Percentiles rank a stretch among this genome's conserved stretches.
phyloP scores from a whole-genome alignment of 805 yeast species.

The Wickerhamomyces alni region DNA sequence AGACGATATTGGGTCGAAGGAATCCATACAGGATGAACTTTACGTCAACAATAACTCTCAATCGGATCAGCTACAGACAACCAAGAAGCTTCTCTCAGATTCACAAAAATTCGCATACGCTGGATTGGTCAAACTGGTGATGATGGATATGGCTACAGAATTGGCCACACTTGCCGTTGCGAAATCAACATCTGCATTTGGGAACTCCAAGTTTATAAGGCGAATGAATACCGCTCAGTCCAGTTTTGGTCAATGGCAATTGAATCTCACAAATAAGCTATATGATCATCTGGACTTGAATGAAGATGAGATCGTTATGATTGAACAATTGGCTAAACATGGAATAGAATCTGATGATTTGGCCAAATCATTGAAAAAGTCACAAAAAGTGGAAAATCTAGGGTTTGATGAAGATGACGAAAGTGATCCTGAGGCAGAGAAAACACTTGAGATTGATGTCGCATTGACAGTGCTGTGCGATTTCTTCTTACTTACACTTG shows the following conservation, averaged over 20 bases:
- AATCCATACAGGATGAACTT: constrained; percentile 4
- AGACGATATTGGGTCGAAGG: background rate
- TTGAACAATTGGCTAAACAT: constrained; percentile 77
- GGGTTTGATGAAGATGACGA: constrained; percentile 23
- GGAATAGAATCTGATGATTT: constrained; percentile 75
- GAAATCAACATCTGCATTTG: constrained; percentile 37
- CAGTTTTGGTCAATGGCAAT: constrained; percentile 81
- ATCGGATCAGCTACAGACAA: constrained; percentile 65
- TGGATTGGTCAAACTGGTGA: constrained; percentile 71
- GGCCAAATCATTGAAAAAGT: constrained; percentile 50
- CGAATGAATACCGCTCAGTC: constrained; percentile 63
- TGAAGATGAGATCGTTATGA: constrained; percentile 79
- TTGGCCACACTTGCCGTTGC: constrained; percentile 51
- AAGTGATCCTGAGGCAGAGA: constrained; percentile 15
- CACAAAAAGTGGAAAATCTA: constrained; percentile 48
- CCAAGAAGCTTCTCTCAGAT: constrained; percentile 75
- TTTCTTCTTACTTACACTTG: constrained; percentile 68
- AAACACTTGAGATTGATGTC: constrained; percentile 57
- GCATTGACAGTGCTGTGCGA: constrained; percentile 96
- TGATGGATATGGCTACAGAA: constrained; percentile 78
- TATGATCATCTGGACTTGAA: constrained; percentile 76
- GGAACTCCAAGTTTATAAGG: constrained; percentile 43
- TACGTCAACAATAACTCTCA: constrained; percentile 34
- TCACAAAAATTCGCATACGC: constrained; percentile 88
- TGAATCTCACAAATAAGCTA: constrained; percentile 59